Evolutionary conservation across 371 early-diverging fungal genomes (phyloP).

Genomic region (Apophysomyces trapeziformis): DNA sequence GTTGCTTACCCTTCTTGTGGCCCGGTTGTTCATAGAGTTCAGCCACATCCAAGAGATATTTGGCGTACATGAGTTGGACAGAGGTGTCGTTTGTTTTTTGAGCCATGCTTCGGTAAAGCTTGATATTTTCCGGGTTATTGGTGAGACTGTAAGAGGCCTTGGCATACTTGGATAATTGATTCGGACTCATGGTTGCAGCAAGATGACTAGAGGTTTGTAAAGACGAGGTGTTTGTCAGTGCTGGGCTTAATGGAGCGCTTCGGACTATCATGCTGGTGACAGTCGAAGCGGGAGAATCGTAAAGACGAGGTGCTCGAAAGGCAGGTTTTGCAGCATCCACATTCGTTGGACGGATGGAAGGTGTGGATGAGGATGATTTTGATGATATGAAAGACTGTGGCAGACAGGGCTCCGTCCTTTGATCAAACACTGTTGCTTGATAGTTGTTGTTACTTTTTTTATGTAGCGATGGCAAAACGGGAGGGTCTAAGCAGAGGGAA

Average conservation of each 20-base stretch:
- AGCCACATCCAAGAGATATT: constrained; percentile 70
- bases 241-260: neutral
- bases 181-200: neutral
- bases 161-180: constrained; percentile 27
- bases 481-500: no score
- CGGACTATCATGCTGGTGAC: neutral
- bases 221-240: neutral
- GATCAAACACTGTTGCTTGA: no score
- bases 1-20: neutral
- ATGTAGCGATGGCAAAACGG: no score
- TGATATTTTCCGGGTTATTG: constrained; percentile 60
- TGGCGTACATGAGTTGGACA: constrained; percentile 85
- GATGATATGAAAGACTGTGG: no score
- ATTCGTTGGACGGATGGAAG: no score
- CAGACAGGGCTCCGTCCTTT: no score
- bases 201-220: constrained; percentile 11
- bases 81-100: constrained; percentile 76
- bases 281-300: neutral
- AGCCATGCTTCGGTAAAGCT: constrained; percentile 75
- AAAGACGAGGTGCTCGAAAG: no score
- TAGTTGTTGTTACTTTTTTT: no score
- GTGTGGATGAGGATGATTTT: no score
- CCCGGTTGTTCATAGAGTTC: constrained; percentile 27
- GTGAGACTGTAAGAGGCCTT: constrained; percentile 63
- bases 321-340: no score